Evolutionary conservation across 2,329 filamentous ascomycete genomes (phyloP), one percentile per base, ranked within the genome.

Genomic region (Colletotrichum spinosum): DNA sequence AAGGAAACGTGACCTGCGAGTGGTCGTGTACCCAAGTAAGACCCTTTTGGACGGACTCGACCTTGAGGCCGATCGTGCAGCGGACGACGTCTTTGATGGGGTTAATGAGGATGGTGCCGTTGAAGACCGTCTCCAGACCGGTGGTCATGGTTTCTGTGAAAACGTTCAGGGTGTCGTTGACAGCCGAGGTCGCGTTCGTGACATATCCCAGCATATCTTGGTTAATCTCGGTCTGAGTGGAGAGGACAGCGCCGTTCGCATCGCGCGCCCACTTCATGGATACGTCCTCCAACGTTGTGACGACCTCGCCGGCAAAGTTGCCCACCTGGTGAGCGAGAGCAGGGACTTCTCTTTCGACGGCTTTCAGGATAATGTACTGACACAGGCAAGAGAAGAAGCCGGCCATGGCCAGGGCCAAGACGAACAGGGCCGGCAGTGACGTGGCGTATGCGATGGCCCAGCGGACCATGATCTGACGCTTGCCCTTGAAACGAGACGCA

Each of bases 21-120:
- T 98, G 83, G 70, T 98, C 90, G 72, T 92, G 88, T 10, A 97
- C 92, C 95, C 95, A 99, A 1, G 92, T 97, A n/a, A 98, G 84
- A 11, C 92, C 96, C 73, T 92, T 90, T 76, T 98, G 88, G 69
- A 99, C 88, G 25, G 89, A 87, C 70, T 92, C 88, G 68, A 98
- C 85, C 81, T 98, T 98, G 73, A 97, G 84, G 8, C 90, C 88
- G 69, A 98, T 88, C n/a, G 98, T 84, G 74, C 96, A 98, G 74
- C 92, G 87, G 68, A 97, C 85, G 39, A 97, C 88, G 48, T 92
- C 90, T 72, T 88, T 84, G 72, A 97, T 90, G 0, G 94, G 92
- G 35, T 90, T 87, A 69, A 93, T 86, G 48, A 97, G 89, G 46
- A 94, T 80, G 0, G 95, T 97, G 51, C 88, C 90, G 55, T 93